phyloP scores from a whole-genome alignment of 305 asterid genomes.

The Rubia occidens region DNA sequence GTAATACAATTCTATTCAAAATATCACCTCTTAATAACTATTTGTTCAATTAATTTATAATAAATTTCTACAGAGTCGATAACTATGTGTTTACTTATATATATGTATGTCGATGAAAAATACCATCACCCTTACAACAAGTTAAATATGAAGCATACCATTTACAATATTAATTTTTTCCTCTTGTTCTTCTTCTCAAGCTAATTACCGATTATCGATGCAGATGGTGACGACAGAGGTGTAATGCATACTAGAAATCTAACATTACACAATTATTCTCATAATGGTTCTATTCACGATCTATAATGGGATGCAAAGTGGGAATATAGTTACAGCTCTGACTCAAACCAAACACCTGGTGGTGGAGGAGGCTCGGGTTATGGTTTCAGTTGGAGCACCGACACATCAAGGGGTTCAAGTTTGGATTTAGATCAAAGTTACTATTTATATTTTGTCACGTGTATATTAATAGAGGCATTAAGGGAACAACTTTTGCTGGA shows the following conservation, averaged over 20 bases:
- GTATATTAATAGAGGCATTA: not conserved
- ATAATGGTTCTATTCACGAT: not conserved
- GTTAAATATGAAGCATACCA: not conserved
- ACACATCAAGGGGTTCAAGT: not conserved
- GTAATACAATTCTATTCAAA: no score
- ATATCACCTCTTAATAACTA: no score
- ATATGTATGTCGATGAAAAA: not conserved
- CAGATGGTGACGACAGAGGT: not conserved
- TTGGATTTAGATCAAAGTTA: not conserved
- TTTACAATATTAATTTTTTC: not conserved
- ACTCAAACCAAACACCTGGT: not conserved
- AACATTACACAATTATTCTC: not conserved
- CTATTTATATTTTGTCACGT: not conserved
- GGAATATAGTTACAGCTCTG: not conserved
- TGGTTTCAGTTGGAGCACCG: not conserved
- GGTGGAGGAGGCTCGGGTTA: not conserved
- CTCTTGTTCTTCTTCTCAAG: not conserved
- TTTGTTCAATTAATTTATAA: no score
- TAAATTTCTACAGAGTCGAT: not conserved
- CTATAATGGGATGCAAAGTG: not conserved
- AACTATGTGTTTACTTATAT: not conserved
- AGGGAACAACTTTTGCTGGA: not conserved
- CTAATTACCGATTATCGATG: not conserved
- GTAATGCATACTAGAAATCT: not conserved
- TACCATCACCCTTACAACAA: not conserved